A percentile compares a stretch with the other conserved stretches of the same genome.
These are phyloP conservation scores for Nicotiana obtusifolia DNA, from an alignment of 257 asterid genomes.

Conservation along the genomic window DNA sequence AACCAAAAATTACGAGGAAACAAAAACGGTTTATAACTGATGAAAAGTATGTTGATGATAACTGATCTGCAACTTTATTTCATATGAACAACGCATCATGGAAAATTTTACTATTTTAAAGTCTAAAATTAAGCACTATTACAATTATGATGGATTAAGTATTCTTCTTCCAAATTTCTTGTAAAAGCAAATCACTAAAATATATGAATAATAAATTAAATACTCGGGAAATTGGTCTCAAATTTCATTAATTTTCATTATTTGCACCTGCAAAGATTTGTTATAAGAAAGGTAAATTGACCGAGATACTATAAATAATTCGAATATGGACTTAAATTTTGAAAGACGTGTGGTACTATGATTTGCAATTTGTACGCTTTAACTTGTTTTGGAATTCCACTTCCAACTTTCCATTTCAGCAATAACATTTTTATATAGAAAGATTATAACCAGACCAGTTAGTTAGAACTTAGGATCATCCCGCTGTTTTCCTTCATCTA, in stretches of 20 bases:
- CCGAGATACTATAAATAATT: background rate
- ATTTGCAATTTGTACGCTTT: background rate
- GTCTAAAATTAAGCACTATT: no score
- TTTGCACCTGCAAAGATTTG: background rate
- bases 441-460: background rate
- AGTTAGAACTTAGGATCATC: background rate
- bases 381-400: background rate
- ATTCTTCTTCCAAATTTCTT: no score
- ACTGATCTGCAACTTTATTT: no score
- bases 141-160: no score
- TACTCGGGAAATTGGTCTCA: background rate
- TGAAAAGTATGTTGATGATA: no score
- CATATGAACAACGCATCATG: no score
- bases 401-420: background rate
- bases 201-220: no score
- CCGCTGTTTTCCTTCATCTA: background rate
- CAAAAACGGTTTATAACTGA: no score
- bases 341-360: background rate
- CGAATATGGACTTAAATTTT: background rate
- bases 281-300: background rate
- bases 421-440: background rate
- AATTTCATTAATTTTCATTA: background rate
- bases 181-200: no score
- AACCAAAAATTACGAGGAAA: no score
- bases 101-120: no score